These are phyloP conservation scores for Neonectria hederae DNA, from an alignment of 2,329 filamentous ascomycete genomes.

Conservation along the genomic window DNA sequence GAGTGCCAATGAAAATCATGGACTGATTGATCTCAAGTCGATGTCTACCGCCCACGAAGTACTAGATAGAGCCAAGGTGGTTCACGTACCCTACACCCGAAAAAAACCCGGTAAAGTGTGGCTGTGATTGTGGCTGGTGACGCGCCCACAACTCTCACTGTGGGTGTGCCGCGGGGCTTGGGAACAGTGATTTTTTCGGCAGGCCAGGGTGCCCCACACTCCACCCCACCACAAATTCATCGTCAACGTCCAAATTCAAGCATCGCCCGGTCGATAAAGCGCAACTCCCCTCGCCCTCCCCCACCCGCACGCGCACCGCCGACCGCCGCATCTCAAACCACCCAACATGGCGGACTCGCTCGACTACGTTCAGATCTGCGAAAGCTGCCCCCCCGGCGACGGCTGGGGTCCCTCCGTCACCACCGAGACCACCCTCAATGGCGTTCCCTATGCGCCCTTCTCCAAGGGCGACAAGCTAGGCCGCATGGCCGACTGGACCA, in stretches of 20 bases:
- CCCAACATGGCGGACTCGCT: conserved; percentile 64
- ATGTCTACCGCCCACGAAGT: no score
- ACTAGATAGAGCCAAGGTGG: no score
- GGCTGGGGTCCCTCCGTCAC: conserved; percentile 89
- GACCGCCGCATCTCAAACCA: conserved; percentile 26
- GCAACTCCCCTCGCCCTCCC: conserved; percentile 33
- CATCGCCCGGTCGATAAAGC: conserved; percentile 38
- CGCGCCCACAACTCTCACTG: conserved; percentile 31
- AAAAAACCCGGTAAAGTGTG: conserved; percentile 13
- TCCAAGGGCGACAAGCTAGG: conserved; percentile 99
- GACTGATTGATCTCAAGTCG: no score
- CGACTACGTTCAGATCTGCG: conserved; percentile 70
- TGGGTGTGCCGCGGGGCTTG: conserved; percentile 41
- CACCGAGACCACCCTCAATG: conserved; percentile 87
- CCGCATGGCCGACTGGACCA: conserved; percentile 98
- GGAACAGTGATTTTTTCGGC: conserved; percentile 44
- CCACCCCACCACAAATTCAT: conserved; percentile 57
- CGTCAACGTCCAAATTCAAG: conserved; percentile 48
- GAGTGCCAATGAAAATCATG: background rate
- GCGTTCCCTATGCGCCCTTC: conserved; percentile 96
- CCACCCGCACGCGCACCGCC: conserved; percentile 27
- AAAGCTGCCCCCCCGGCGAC: conserved; percentile 77
- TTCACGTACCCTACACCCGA: conserved; percentile 22
- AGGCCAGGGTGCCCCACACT: conserved; percentile 38
- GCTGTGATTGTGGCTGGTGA: conserved; percentile 35